Evolutionary conservation across 176 grass and related monocot species (phyloP), one percentile per base, ranked within the genome.

Genomic region (Canna indica): DNA sequence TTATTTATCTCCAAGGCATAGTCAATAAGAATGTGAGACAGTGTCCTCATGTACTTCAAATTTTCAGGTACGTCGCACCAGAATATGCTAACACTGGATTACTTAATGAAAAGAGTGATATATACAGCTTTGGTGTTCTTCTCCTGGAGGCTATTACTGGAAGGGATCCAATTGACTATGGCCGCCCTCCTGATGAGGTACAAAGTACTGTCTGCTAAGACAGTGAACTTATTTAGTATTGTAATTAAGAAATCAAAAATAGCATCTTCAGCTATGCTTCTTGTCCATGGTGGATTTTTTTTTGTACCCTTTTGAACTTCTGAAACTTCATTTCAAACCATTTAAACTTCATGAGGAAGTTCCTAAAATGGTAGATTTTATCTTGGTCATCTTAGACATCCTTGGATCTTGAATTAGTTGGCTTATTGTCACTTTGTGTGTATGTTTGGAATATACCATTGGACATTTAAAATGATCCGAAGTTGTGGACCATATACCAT

Each of bases 61-160:
- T 44, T 60, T 59, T 33, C 54, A 73, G 71, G 20, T 73, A 73
- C 32, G 71, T 73, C 7, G 71, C 71, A 30, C 71, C 71, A 45
- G 71, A 73, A 59, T 73, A 73, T 59, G 71, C 71, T 17, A 60
- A 61, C 39, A 60, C 53, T 61, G 71, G 71, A 59, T 36, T 59
- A 28, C 71, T 73, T 29, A 73, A 73, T 44, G 71, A 73, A 61
- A 73, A 73, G 52, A 73, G 53, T 41, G 71, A 73, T 25, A 42
- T 73, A 33, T 60, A 73, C 54, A 73, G 71, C 32, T 73, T 73
- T 31, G 71, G 71, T 38, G 54, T 73, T 42, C 35, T 73, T 29
- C 35, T 73, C 34, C 54, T 73, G 36, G 71, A 73, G 54, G 71
- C 11, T 6, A 73, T 73, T 60, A 73, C 71, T 61, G 71, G 71